Percentiles rank a stretch among this genome's conserved stretches.
phyloP scores from a whole-genome alignment of 2,329 filamentous ascomycete species.

The Ophiocordyceps camponoti-leonardi region DNA sequence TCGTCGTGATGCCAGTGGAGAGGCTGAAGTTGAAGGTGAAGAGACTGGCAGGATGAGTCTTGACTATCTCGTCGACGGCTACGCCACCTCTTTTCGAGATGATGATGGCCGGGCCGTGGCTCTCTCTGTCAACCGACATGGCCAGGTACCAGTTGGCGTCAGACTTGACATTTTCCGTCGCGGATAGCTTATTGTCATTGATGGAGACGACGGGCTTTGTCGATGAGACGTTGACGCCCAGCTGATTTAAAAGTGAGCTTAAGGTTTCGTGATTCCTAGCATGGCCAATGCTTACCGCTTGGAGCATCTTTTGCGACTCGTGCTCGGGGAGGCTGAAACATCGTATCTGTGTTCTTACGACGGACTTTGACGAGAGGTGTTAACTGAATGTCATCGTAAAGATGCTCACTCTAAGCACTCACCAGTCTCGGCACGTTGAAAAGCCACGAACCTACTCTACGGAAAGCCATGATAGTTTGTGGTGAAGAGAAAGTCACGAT shows the following conservation, averaged over 20 bases:
- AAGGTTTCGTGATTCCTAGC: not conserved
- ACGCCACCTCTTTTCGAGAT: slow-evolving; percentile 11
- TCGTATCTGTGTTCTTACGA: slow-evolving; percentile 1
- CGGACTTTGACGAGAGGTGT: not conserved
- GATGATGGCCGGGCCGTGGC: slow-evolving; percentile 18
- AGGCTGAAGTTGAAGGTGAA: slow-evolving; percentile 9
- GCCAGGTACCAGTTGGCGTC: slow-evolving; percentile 21
- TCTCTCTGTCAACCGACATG: slow-evolving; percentile 25
- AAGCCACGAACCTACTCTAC: not conserved
- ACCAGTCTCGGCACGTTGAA: not conserved
- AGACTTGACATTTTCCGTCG: slow-evolving; percentile 14
- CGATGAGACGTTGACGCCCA: slow-evolving; percentile 8
- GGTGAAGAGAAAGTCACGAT: not conserved
- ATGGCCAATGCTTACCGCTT: slow-evolving; percentile 5
- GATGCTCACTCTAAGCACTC: not conserved
- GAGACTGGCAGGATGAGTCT: not conserved
- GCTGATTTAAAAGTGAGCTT: not conserved
- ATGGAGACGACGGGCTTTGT: slow-evolving; percentile 7
- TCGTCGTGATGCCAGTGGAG: slow-evolving; percentile 10
- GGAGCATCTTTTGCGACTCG: slow-evolving; percentile 11
- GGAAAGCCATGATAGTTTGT: not conserved
- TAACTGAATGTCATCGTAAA: not conserved
- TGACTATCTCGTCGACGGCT: slow-evolving; percentile 6
- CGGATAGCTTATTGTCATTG: slow-evolving; percentile 15
- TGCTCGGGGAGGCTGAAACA: slow-evolving; percentile 11